phyloP scores from a whole-genome alignment of 202 grass and related monocot species.

The Panicum virgatum region DNA sequence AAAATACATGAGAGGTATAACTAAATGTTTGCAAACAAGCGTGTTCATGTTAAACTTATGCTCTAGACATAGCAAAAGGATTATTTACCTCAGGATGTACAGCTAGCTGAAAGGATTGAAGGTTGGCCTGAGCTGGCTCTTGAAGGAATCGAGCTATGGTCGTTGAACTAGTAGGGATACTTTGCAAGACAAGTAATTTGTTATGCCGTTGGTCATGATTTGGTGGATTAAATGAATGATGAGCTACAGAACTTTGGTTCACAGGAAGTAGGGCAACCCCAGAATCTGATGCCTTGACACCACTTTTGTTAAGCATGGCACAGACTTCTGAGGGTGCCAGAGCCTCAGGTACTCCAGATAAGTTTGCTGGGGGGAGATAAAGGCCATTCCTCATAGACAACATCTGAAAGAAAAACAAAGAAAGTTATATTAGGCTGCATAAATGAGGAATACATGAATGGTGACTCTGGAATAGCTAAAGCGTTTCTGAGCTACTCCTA shows the following conservation, averaged over 20 bases:
- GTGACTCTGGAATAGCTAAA: neutral
- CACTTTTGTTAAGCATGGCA: slow-evolving; percentile 30
- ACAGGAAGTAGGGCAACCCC: slow-evolving; percentile 31
- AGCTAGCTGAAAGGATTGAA: slow-evolving; percentile 33
- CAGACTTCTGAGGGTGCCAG: slow-evolving; percentile 50
- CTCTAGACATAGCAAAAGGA: slow-evolving; percentile 18
- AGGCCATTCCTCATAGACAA: slow-evolving; percentile 87
- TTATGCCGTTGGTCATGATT: slow-evolving; percentile 31
- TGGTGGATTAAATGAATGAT: slow-evolving; percentile 30
- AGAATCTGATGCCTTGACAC: slow-evolving; percentile 37
- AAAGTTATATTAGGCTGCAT: neutral
- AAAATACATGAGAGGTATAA: neutral
- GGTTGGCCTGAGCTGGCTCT: slow-evolving; percentile 41
- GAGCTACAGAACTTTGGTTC: slow-evolving; percentile 44
- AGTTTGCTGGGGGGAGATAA: slow-evolving; percentile 58
- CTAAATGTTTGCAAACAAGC: neutral
- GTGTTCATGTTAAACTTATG: neutral
- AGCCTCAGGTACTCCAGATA: slow-evolving; percentile 52
- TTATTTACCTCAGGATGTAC: slow-evolving; percentile 42
- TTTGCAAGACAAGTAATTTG: slow-evolving; percentile 34
- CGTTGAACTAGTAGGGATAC: slow-evolving; percentile 41
- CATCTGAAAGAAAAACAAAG: slow-evolving; percentile 58
- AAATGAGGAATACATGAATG: neutral
- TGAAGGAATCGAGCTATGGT: slow-evolving; percentile 39
- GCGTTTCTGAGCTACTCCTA: neutral